Base-by-base conservation (phyloP, 169 alveolate species). In the Cryptosporidium parvum region DNA sequence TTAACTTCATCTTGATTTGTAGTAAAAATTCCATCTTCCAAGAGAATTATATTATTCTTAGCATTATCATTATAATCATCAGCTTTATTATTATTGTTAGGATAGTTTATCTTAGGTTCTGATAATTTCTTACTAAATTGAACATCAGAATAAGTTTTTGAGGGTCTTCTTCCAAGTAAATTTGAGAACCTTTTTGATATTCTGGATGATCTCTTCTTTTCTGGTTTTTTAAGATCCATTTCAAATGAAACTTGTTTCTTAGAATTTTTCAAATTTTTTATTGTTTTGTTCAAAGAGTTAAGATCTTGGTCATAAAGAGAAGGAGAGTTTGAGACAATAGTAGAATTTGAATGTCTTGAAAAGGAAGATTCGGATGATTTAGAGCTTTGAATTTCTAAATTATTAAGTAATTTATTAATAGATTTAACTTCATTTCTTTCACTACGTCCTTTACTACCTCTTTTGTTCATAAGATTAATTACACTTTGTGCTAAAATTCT, bases 381-480 rank as follows among this genome's bases (percentile, higher is more conserved):
- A 3, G 67, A 56, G 35, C 67, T 56, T 56, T n/a, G 67, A 6
- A 56, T 23, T 23, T 56, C 35, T 37, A 56, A 16, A 56, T 26
- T 10, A 16, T 56, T 23, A 26, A 56, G 67, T 21, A 56, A 29
- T 29, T 31, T n/a, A 26, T 53, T 33, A n/a, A 73, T 16, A 6
- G 69, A n/a, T 29, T 58, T 73, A n/a, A 39, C 39, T 56, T 73
- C 86, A 0, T 12, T 37, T 12, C 35, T 56, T 29, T 73, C 86
- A 3, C 56, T 35, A 58, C 71, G 86, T 7, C 86, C 86, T 39
- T 59, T 73, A 48, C 86, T 73, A 0, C 86, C 86, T 31, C 86
- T 73, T 56, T 73, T 73, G 44, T 73, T 73, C 86, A 73, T 73
- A 35, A 73, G 56, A 58, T 73, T 51, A 26, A 73, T 73, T 29